Evolutionary conservation across 2,329 filamentous ascomycete species (phyloP), one percentile per base, ranked within the genome.

Genomic region (Keithomyces neogunnii): DNA sequence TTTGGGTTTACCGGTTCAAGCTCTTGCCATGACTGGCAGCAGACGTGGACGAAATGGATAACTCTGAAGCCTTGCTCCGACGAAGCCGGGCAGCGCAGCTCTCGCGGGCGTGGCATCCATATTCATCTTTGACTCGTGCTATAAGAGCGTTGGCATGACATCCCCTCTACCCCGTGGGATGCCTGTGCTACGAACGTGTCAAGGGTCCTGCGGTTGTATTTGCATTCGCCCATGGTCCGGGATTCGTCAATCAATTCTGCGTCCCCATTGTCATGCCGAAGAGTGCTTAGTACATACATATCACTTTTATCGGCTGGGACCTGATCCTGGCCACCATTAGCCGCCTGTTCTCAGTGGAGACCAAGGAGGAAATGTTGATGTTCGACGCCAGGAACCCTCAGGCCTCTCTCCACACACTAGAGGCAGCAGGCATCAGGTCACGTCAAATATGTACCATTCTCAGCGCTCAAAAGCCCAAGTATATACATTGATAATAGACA

Each of bases 251-350:
- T 56, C 69, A 74, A 60, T 73, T 72, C 51, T 72, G 66, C 48
- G 71, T 69, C 42, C 73, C 73, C 0, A 71, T 78, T 2, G 68
- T 73, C 2, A 65, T 80, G 39, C 65, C 72, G 30, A 68, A 72
- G 47, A 79, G 81, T 46, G 70, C 67, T 0, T 81, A 75, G 76
- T 71, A 72, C 54, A 76, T 74, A 0, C 80, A 80, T 57, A 78
- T 81, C 49, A 63, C 76, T 32, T 78, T 79, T 57, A 71, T 66
- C 11, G 48, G 68, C 40, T 75, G 72, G 72, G 70, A 68, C 54
- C 63, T 66, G 4, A 57, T 72, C 49, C 70, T 74, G 57, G 57
- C 68, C 3, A 43, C 35, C 4, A 59, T 72, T 3, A 69, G 78
- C 2, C 80, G 72, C 60, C 71, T 78, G 55, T 65, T 77, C 9